A percentile compares a stretch with the other conserved stretches of the same genome.
Evolutionary conservation across 2,329 filamentous ascomycete genomes (phyloP).

Genomic region (Neonectria sp.): DNA sequence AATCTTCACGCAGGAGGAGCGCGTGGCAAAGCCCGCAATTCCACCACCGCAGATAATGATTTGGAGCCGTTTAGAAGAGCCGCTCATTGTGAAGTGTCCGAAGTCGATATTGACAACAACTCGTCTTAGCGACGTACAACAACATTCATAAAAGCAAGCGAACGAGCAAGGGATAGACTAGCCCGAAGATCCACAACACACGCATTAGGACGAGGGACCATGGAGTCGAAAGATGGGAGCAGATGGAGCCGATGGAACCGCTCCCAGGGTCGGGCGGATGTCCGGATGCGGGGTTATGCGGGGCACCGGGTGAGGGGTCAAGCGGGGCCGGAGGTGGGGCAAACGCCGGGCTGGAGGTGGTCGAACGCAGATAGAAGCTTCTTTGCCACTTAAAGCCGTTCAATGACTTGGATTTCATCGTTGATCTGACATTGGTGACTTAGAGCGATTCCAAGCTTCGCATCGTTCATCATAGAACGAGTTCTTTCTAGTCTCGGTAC

Average conservation of each 20-base stretch:
- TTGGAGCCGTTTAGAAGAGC: background rate
- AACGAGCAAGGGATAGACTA: background rate
- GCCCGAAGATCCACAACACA: background rate
- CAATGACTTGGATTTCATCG: background rate
- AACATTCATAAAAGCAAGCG: background rate
- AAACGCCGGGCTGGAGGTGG: background rate
- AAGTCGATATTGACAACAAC: background rate
- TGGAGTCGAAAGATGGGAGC: background rate
- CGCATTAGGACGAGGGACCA: background rate
- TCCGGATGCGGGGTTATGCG: background rate
- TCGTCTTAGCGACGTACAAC: background rate
- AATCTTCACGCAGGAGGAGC: background rate
- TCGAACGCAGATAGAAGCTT: background rate
- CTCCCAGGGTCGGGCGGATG: background rate
- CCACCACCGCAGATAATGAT: background rate
- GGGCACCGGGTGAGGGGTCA: background rate
- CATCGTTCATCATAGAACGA: background rate
- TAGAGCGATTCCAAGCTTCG: background rate
- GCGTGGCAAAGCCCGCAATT: constrained; percentile 2
- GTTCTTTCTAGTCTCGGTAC: background rate
- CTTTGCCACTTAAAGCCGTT: background rate
- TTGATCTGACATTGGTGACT: background rate
- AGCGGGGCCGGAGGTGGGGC: background rate
- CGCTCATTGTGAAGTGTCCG: background rate
- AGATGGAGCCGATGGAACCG: background rate